Evolutionary conservation across 2,329 filamentous ascomycete species (phyloP).

Genomic region (Alternaria ventricosa): DNA sequence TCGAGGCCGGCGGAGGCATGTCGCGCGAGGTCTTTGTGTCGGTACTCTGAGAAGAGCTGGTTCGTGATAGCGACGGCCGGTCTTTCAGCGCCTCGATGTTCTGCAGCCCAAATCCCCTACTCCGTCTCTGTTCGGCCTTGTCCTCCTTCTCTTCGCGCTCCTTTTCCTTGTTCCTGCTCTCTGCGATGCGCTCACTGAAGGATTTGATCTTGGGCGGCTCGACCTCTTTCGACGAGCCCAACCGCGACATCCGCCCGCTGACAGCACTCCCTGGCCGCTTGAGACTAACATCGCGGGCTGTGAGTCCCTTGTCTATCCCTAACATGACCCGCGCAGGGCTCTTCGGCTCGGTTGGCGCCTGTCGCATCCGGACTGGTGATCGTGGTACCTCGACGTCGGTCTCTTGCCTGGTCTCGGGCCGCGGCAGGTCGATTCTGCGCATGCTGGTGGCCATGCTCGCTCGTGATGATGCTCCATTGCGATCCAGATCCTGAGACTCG

Average conservation of each 20-base stretch:
- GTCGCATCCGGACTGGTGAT: conserved; percentile 65
- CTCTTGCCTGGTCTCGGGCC: conserved; percentile 29
- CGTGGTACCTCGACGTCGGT: conserved; percentile 75
- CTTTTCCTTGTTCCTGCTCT: conserved; percentile 60
- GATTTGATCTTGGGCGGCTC: conserved; percentile 55
- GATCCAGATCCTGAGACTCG: conserved; percentile 28
- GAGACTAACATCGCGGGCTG: conserved; percentile 81
- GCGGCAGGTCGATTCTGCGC: conserved; percentile 30
- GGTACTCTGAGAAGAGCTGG: conserved; percentile 36
- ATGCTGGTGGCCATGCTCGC: conserved; percentile 32
- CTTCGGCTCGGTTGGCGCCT: conserved; percentile 60
- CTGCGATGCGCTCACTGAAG: conserved; percentile 87
- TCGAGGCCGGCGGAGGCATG: conserved; percentile 20
- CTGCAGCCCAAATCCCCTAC: conserved; percentile 48
- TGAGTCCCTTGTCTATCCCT: conserved; percentile 88
- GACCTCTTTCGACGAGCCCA: conserved; percentile 52
- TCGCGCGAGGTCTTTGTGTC: conserved; percentile 28
- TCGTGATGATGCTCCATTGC: conserved; percentile 32
- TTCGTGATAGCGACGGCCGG: conserved; percentile 29
- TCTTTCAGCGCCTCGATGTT: conserved; percentile 36
- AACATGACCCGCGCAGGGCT: conserved; percentile 82
- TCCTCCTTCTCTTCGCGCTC: conserved; percentile 54
- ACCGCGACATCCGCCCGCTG: conserved; percentile 21
- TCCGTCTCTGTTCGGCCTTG: conserved; percentile 52
- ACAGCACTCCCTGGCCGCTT: conserved; percentile 59